Evolutionary conservation across 345 rosid species (phyloP), one percentile per base, ranked within the genome.

Genomic region (Orychophragmus violaceus): DNA sequence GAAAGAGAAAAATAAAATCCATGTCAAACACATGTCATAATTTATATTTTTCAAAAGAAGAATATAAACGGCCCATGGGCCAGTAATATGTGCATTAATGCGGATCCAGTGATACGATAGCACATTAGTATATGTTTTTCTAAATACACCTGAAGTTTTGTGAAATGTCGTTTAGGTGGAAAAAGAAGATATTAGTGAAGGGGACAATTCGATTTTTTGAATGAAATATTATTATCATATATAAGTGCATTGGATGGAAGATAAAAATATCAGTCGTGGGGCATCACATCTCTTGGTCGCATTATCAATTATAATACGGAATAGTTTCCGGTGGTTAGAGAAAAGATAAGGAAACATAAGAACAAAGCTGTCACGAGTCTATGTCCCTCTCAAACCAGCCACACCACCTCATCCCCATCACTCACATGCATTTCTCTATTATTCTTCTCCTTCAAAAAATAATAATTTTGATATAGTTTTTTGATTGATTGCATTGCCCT

Each of bases 371-470:
- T 68, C 73, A 62, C 69, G 45, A 68, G 46, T 44, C 62, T 52
- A 23, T 48, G 73, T 74, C 77, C 61, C 59, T 54, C 77, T 66
- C 68, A 60, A 66, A 74, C 73, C 72, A 61, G 69, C 68, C 71
- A 65, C 67, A 64, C 54, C 71, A 58, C 29, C 50, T 74, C 70
- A 74, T 68, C 78, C 74, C 78, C 78, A 74, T 74, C 41, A 61
- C 74, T 68, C 78, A 74, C 78, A 74, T 74, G 78, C 66, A 29
- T 29, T 29, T 68, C 64, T 74, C 74, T 54, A 67, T 67, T 62
- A 61, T 61, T 74, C 54, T 62, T 54, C 53, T n/a, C n/a, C n/a
- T n/a, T n/a, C n/a, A n/a, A n/a, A n/a, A n/a, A n/a, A n/a, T n/a
- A n/a, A n/a, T n/a, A n/a, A n/a, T n/a, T n/a, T 59, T n/a, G 11